Percentiles rank a stretch among this genome's conserved stretches.
Conservation (phyloP, 352 stramenopile species). For the Globisporangium nodosum region DNA sequence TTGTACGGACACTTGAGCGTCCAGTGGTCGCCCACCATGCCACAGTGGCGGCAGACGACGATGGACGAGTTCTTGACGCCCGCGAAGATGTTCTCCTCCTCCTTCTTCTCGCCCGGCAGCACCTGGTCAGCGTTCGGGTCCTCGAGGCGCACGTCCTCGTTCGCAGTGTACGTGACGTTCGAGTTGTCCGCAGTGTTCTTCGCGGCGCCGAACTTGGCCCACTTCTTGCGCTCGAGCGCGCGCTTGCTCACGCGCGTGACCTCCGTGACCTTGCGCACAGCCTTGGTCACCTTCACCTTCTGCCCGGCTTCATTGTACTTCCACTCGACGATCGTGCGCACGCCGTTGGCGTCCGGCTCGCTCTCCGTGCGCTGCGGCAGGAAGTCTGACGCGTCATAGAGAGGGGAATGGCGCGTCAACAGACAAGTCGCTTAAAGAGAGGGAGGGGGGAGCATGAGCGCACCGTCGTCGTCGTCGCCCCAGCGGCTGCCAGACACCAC, state of each 20-base stretch:
- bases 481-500: conserved; percentile 70
- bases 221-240: conserved; percentile 76
- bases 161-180: conserved; percentile 85
- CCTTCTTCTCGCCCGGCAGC: conserved; percentile 84
- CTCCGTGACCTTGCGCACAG: conserved; percentile 84
- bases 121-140: conserved; percentile 86
- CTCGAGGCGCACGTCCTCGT: conserved; percentile 77
- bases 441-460: neutral
- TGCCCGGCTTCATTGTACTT: conserved; percentile 87
- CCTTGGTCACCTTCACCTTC: conserved; percentile 90
- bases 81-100: conserved; percentile 84
- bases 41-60: conserved; percentile 87
- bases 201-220: conserved; percentile 80
- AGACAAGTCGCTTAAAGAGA: neutral
- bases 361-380: conserved; percentile 78
- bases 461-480: conserved; percentile 70
- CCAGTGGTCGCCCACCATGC: conserved; percentile 88
- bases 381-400: conserved; percentile 30
- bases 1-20: conserved; percentile 91
- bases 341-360: conserved; percentile 72
- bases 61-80: conserved; percentile 87
- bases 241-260: conserved; percentile 82
- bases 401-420: too few species aligned
- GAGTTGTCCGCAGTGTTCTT: conserved; percentile 63
- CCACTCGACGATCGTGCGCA: conserved; percentile 86